phyloP scores from a whole-genome alignment of 108 stramenopile species.

The Skeletonema menzelii region DNA sequence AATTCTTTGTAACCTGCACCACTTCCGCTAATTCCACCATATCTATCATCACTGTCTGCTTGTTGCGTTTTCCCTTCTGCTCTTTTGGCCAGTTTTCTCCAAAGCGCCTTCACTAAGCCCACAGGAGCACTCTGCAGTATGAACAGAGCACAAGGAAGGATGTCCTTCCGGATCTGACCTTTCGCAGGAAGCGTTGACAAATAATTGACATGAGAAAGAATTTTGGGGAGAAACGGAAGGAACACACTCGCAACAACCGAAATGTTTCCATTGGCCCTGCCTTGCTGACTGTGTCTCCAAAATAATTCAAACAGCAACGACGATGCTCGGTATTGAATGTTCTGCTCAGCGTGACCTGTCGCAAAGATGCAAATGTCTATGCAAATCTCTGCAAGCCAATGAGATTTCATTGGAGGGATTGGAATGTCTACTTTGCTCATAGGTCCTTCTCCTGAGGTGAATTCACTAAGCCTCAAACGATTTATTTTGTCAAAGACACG shows the following conservation, averaged over 20 bases:
- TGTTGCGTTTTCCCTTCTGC: slow-evolving; percentile 55
- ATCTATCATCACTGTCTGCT: slow-evolving; percentile 46
- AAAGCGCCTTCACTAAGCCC: slow-evolving; percentile 75
- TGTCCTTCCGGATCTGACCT: slow-evolving; percentile 75
- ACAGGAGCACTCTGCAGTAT: slow-evolving; percentile 80
- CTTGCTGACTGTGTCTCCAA: slow-evolving; percentile 69
- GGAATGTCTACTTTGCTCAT: slow-evolving; percentile 22
- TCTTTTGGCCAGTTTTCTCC: slow-evolving; percentile 69
- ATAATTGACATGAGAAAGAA: slow-evolving; percentile 62
- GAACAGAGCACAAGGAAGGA: slow-evolving; percentile 76
- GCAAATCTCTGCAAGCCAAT: slow-evolving; percentile 83
- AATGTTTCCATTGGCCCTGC: slow-evolving; percentile 58
- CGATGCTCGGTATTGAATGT: slow-evolving; percentile 77
- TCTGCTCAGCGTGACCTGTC: slow-evolving; percentile 79
- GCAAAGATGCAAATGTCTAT: slow-evolving; percentile 79
- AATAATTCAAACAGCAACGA: slow-evolving; percentile 83
- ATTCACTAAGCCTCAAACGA: slow-evolving; percentile 43
- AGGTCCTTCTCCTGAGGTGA: slow-evolving; percentile 48
- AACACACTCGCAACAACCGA: slow-evolving; percentile 74
- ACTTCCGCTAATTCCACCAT: slow-evolving; percentile 57
- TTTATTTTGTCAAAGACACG: slow-evolving; percentile 53
- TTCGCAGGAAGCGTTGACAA: slow-evolving; percentile 72
- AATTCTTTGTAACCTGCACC: slow-evolving; percentile 7
- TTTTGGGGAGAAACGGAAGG: slow-evolving; percentile 72
- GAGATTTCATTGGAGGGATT: slow-evolving; percentile 60